These are phyloP conservation scores for Coemansia sp. DNA, from an alignment of 192 early-diverging fungal species.

Conservation along the genomic window DNA sequence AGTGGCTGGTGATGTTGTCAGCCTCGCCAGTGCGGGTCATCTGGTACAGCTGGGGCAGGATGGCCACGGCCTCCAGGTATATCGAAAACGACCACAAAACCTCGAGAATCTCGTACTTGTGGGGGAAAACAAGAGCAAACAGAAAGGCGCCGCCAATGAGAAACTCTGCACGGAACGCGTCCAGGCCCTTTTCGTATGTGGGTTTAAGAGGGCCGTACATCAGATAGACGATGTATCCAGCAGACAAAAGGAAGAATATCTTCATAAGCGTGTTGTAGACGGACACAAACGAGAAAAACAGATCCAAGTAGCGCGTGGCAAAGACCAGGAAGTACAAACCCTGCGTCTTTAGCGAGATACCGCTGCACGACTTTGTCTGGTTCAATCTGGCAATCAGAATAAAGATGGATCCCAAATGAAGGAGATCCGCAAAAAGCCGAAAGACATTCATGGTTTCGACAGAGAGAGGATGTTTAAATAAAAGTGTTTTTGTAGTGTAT, in stretches of 20 bases:
- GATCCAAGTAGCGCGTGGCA: conserved; percentile 90
- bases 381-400: conserved; percentile 92
- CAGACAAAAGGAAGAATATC: conserved; percentile 85
- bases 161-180: conserved; percentile 90
- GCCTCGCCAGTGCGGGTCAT: conserved; percentile 96
- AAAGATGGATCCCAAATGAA: conserved; percentile 91
- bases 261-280: conserved; percentile 97
- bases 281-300: conserved; percentile 71
- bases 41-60: conserved; percentile 97
- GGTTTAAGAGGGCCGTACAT: conserved; percentile 85
- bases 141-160: conserved; percentile 69
- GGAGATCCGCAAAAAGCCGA: conserved; percentile 85
- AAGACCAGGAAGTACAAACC: conserved; percentile 89
- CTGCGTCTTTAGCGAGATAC: conserved; percentile 98
- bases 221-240: conserved; percentile 85
- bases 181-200: conserved; percentile 88
- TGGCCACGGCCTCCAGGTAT: conserved; percentile 94
- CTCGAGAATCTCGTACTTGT: conserved; percentile 69
- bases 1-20: conserved; percentile 99
- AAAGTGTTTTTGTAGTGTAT: neutral
- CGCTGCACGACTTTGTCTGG: conserved; percentile 84
- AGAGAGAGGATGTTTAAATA: neutral
- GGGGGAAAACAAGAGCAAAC: conserved; percentile 74
- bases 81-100: conserved; percentile 97
- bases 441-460: conserved; percentile 82